Conservation (phyloP, 805 yeast genomes). For the Barnettozyma sp. region DNA sequence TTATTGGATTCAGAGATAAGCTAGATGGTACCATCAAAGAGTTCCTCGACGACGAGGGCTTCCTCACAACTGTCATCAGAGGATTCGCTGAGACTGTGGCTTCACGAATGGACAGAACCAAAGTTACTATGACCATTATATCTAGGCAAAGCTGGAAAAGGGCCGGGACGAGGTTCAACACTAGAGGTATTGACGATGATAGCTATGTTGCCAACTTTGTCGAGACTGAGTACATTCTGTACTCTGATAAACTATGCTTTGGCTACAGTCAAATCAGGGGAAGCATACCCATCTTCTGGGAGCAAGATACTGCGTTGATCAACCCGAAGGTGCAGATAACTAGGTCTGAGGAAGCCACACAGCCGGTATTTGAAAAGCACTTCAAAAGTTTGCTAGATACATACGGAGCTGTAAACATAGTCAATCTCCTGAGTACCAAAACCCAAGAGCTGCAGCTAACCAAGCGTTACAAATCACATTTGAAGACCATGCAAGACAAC, state of each 20-base stretch:
- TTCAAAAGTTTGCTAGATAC: slow-evolving; percentile 60
- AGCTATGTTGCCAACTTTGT: slow-evolving; percentile 95
- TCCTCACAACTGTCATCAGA: slow-evolving; percentile 84
- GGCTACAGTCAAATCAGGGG: slow-evolving; percentile 92
- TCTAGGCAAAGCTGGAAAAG: slow-evolving; percentile 96
- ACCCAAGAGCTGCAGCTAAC: slow-evolving; percentile 70
- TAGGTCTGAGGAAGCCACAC: slow-evolving; percentile 85
- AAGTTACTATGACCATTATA: slow-evolving; percentile 60
- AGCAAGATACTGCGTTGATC: slow-evolving; percentile 87
- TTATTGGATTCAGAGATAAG: slow-evolving; percentile 66
- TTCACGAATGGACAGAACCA: slow-evolving; percentile 31
- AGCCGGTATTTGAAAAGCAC: slow-evolving; percentile 81
- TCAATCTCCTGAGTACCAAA: slow-evolving; percentile 80
- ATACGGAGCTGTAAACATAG: slow-evolving; percentile 83
- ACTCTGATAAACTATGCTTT: slow-evolving; percentile 47
- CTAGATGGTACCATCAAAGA: slow-evolving; percentile 53
- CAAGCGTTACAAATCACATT: slow-evolving; percentile 56
- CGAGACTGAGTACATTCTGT: slow-evolving; percentile 80
- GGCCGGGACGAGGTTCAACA: slow-evolving; percentile 94
- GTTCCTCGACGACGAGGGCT: slow-evolving; percentile 66
- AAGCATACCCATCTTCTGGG: slow-evolving; percentile 96
- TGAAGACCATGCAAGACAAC: slow-evolving; percentile 29
- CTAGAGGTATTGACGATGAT: slow-evolving; percentile 93
- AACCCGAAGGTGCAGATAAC: slow-evolving; percentile 87
- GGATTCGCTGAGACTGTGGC: slow-evolving; percentile 85